These are phyloP conservation scores for Zygnema circumcarinatum DNA, from an alignment of 139 green algal species.

Conservation along the genomic window DNA sequence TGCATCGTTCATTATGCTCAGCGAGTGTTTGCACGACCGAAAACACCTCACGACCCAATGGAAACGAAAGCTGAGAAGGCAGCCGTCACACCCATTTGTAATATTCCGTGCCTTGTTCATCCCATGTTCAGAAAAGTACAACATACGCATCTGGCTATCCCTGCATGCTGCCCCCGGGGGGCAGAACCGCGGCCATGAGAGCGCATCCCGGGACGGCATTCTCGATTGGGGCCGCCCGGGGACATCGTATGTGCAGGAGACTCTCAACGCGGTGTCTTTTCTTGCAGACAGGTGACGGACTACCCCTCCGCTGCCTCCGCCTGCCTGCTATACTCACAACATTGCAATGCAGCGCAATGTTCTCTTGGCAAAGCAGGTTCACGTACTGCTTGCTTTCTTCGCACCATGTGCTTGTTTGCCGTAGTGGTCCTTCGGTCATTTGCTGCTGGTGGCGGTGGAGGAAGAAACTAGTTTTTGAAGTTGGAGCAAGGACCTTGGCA, in stretches of 20 bases:
- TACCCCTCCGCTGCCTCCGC: not conserved
- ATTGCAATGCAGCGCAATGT: not conserved
- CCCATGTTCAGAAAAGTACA: constrained; percentile 40
- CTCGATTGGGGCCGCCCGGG: constrained; percentile 14
- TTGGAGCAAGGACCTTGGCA: too few species aligned
- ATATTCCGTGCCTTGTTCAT: not conserved
- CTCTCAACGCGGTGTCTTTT: constrained; percentile 26
- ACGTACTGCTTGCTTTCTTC: not conserved
- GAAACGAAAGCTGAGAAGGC: too few species aligned
- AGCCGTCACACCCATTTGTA: not conserved
- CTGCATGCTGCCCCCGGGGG: constrained; percentile 37
- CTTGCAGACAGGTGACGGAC: constrained; percentile 27
- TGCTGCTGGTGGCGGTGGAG: too few species aligned
- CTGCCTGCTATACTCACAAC: not conserved
- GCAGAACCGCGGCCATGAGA: constrained; percentile 27
- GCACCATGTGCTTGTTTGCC: not conserved
- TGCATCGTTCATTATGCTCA: too few species aligned
- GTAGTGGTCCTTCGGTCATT: too few species aligned
- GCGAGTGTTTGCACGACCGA: too few species aligned
- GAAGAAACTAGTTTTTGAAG: too few species aligned
- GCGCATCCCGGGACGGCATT: constrained; percentile 12
- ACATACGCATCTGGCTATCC: constrained; percentile 38
- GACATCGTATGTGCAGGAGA: constrained; percentile 28
- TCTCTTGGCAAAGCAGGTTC: not conserved
- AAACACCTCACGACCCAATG: too few species aligned